Evolutionary conservation across 345 rosid species (phyloP).

Genomic region (Hirschfeldia incana): DNA sequence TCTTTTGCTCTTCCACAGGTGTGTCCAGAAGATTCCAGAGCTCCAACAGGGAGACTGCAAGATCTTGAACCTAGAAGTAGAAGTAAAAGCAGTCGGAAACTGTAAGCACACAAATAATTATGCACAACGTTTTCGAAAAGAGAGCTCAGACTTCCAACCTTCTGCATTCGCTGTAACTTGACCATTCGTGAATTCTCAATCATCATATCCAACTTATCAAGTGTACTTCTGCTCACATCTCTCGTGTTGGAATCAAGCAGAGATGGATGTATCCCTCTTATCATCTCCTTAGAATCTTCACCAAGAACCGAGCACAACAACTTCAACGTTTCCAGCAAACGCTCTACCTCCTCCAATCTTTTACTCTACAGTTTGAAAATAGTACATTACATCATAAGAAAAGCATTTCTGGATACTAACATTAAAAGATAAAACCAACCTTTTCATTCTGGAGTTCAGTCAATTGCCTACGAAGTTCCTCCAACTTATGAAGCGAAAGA

Average conservation of each 20-base stretch:
- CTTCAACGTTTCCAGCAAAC: slow-evolving; percentile 44
- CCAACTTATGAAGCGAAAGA: slow-evolving; percentile 53
- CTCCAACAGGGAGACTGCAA: slow-evolving; percentile 60
- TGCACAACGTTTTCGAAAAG: background rate
- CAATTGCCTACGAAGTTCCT: slow-evolving; percentile 48
- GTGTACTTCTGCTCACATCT: slow-evolving; percentile 49
- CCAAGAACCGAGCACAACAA: slow-evolving; percentile 63
- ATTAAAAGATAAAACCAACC: slow-evolving; percentile 40
- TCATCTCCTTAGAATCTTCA: slow-evolving; percentile 49
- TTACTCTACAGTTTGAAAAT: slow-evolving; percentile 40
- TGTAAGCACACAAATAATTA: background rate
- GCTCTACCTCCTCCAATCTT: slow-evolving; percentile 50
- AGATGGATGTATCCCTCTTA: slow-evolving; percentile 49
- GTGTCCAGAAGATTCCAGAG: slow-evolving; percentile 75
- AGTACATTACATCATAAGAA: background rate
- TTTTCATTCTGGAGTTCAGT: slow-evolving; percentile 58
- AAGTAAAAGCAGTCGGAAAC: slow-evolving; percentile 18
- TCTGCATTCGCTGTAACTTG: slow-evolving; percentile 60
- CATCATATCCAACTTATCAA: slow-evolving; percentile 51
- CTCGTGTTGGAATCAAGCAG: slow-evolving; percentile 45
- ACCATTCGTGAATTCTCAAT: slow-evolving; percentile 47
- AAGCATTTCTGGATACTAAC: background rate
- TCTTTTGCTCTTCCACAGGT: slow-evolving; percentile 58
- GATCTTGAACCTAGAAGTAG: slow-evolving; percentile 54
- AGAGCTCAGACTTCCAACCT: slow-evolving; percentile 44